Evolutionary conservation across 768 basidiomycete genomes (phyloP), one percentile per base, ranked within the genome.

Genomic region (Suillus lakei): DNA sequence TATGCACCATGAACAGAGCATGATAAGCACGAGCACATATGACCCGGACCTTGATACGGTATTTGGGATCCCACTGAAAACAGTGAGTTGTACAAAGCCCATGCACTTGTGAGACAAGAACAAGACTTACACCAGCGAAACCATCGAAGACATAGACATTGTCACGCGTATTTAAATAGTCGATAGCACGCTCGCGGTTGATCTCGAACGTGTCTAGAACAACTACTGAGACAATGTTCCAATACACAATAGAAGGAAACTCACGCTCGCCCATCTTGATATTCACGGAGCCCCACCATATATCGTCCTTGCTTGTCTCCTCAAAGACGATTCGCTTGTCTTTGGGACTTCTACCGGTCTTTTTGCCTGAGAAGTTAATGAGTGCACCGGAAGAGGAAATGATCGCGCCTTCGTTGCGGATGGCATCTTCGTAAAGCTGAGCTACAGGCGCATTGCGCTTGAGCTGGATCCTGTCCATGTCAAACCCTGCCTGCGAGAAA

Each of bases 201-300:
- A 98, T 98, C 80, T 99, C 98, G 69, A 99, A 99, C 4, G 98
- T 99, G 86, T 99, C 88, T 91, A 64, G n/a, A 44, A 63, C 59
- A 21, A 60, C 38, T 61, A 30, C 26, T 69, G 26, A 66, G 56
- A 8, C 44, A 50, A 53, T 9, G 39, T 8, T 5, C 38, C 16
- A 34, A 32, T 38, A 5, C 15, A 4, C 5, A 38, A 50, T 39
- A n/a, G n/a, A 43, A 34, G 30, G 44, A 60, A 26, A 84, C 91
- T 68, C 74, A 92, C 92, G 93, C 76, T 95, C 93, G 75, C 97
- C 96, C 91, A 97, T 92, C 85, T 98, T 97, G 82, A 99, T 99
- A 83, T 99, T 99, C 72, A 99, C 96, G 36, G 94, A 91, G 46
- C 98, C 97, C 98, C 98, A 99, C 96, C 98, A 99, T 77, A 99